Evolutionary conservation across 2,329 filamentous ascomycete species (phyloP), one percentile per base, ranked within the genome.

Genomic region (Tolypocladium paradoxum): DNA sequence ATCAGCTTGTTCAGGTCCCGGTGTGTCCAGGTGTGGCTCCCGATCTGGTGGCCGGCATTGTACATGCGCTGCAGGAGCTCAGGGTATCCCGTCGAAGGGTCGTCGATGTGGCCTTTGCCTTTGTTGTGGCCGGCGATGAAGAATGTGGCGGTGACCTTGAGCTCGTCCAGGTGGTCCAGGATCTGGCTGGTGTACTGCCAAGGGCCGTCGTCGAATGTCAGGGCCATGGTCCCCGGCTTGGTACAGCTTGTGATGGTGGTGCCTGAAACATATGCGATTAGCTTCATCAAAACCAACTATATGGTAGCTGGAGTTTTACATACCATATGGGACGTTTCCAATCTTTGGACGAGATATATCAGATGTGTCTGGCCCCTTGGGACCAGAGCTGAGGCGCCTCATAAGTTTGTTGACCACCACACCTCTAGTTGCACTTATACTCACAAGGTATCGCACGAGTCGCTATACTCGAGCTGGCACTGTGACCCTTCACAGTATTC

Each of bases 191-290:
- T 78, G 58, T 69, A 76, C 4, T 56, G 52, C 54, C 65, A 72
- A 0, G 75, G 75, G 0, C 74, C 74, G 50, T 77, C 75, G 56
- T 77, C 75, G 57, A 71, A 76, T 1, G 73, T 76, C 29, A 77
- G 62, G 1, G 75, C 74, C 37, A 74, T 63, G 52, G 64, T 63
- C 24, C 67, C 70, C 1, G 68, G 65, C 14, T 55, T 55, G 1
- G 60, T 66, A 56, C 70, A 72, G 12, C 60, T 64, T 0, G 63
- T 74, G 56, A 73, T 68, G 52, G 61, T 54, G 36, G 57, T 60
- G 36, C 68, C 68, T 70, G 43, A 27, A 16, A 14, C 24, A 3
- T 12, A n/a, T 24, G 4, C 0, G 4, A 1, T 45, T 11, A 29
- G 16, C 12, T n/a, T 11, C 4, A 5, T 4, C 2, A 45, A 27